Percentiles rank a stretch among this genome's conserved stretches.
These are phyloP conservation scores for Colletotrichum australisinense DNA, from an alignment of 2,329 filamentous ascomycete genomes.

Conservation along the genomic window DNA sequence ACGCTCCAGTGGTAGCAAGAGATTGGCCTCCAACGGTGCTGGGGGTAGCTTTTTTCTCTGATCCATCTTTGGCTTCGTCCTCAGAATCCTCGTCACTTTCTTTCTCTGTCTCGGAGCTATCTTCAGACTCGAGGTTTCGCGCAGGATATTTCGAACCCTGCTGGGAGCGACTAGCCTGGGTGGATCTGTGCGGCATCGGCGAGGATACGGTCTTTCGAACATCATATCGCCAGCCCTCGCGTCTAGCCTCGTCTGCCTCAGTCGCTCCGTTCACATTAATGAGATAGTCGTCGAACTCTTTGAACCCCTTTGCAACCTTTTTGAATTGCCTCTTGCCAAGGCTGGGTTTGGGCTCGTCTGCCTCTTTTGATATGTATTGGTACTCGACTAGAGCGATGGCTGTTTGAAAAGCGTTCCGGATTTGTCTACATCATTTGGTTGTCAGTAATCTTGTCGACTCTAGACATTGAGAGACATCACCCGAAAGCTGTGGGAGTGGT, in stretches of 20 bases:
- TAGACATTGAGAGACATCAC: background rate
- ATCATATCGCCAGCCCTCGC: slow-evolving; percentile 1
- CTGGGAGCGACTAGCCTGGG: background rate
- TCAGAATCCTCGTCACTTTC: no score
- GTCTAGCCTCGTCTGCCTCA: background rate
- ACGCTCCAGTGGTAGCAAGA: background rate
- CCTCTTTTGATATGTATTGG: background rate
- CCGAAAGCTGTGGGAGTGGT: no score
- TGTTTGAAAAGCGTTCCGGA: slow-evolving; percentile 41
- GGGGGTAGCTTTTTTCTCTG: background rate
- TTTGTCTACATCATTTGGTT: slow-evolving; percentile 34
- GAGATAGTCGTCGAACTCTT: slow-evolving; percentile 4
- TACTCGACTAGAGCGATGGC: slow-evolving; percentile 38
- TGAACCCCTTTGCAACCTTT: background rate
- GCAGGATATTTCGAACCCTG: background rate
- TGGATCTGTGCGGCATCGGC: no score
- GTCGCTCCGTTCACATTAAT: background rate
- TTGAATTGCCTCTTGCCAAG: slow-evolving; percentile 1
- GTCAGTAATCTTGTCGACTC: background rate
- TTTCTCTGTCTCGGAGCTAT: no score
- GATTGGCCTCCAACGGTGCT: background rate
- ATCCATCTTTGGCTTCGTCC: no score
- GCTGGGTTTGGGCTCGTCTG: background rate
- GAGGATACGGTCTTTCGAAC: no score
- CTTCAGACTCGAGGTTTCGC: background rate